Conservation (phyloP, 1,284 basidiomycete genomes). For the Apiotrichum siamense region DNA sequence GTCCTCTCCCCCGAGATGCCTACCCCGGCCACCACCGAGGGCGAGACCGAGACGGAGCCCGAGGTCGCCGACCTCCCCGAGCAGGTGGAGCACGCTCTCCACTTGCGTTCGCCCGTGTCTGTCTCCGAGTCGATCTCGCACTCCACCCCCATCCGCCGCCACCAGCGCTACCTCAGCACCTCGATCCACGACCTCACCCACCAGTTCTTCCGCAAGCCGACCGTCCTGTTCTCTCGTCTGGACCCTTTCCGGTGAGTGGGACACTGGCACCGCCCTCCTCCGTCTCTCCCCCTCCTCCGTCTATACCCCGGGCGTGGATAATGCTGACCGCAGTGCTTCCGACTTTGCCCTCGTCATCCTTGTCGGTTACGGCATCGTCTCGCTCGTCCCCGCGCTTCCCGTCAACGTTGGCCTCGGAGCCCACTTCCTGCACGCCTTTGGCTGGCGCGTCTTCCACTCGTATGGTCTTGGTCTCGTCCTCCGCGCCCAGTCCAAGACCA, state of each 20-base stretch:
- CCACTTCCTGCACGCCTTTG: conserved; percentile 74
- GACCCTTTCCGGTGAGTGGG: conserved; percentile 74
- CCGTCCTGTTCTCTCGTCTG: conserved; percentile 71
- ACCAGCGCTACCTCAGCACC: conserved; percentile 34
- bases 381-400: conserved; percentile 46
- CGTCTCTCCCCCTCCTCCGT: too few relatives aligned
- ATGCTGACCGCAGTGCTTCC: conserved; percentile 51
- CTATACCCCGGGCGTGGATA: conserved; percentile 5
- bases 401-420: conserved; percentile 52
- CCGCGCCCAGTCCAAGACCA: conserved; percentile 73
- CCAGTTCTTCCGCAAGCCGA: conserved; percentile 84
- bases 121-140: conserved; percentile 16
- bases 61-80: conserved; percentile 36
- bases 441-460: conserved; percentile 83
- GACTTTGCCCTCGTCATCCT: conserved; percentile 63
- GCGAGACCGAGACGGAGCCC: conserved; percentile 62
- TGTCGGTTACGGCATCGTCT: conserved; percentile 55
- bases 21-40: conserved; percentile 66
- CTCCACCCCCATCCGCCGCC: background rate
- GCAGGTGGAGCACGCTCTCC: conserved; percentile 14
- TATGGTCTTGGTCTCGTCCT: conserved; percentile 80
- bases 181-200: conserved; percentile 85
- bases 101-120: conserved; percentile 28
- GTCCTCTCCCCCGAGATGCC: conserved; percentile 11
- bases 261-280: too few relatives aligned